Base-by-base conservation (phyloP, 2,329 filamentous ascomycete genomes). In the Ilyonectria sp. region DNA sequence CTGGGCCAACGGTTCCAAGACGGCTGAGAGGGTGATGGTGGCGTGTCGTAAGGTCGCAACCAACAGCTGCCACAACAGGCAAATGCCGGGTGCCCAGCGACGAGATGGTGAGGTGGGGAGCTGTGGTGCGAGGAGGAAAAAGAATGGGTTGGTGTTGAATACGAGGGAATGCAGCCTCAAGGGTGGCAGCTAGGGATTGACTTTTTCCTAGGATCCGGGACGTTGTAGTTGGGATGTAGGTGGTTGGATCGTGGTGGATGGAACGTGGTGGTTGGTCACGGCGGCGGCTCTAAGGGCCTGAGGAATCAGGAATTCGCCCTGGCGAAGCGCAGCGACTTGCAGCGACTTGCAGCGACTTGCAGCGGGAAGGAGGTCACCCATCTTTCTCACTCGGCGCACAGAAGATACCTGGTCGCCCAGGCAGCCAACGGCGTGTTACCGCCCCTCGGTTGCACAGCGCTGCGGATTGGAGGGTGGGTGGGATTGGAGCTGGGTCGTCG, bases 141-240 rank as follows among this genome's bases (percentile, higher is more conserved):
- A 43, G 40, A 46, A 65, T 60, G 49, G 50, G 43, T 35, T 46
- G 73, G 66, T 63, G 60, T 68, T 74, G 73, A 74, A 75, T 75
- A 75, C 73, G 73, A 75, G 73, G 61, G 59, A 69, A 67, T 75
- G 71, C 50, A 70, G 63, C 62, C 47, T 52, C 66, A 57, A 59
- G 61, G 61, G 61, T 67, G 53, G 64, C 50, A 59, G 60, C 64
- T 63, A 59, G 50, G 49, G 46, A 67, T 67, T 67, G 60, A 40
- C 53, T 67, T 63, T 63, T 63, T 47, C 33, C 44, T 56, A 19
- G 21, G 47, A 53, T 21, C 40, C 31, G 61, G 47, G 55, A 10
- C 31, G 47, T 47, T 17, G 23, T 58, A 47, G 47, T 49, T 57
- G 40, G 11, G 49, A 31, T 52, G 35, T 37, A 29, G 47, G 26